These are phyloP conservation scores for Leishmania major DNA, from an alignment of 208 protist genomes.

Conservation along the genomic window DNA sequence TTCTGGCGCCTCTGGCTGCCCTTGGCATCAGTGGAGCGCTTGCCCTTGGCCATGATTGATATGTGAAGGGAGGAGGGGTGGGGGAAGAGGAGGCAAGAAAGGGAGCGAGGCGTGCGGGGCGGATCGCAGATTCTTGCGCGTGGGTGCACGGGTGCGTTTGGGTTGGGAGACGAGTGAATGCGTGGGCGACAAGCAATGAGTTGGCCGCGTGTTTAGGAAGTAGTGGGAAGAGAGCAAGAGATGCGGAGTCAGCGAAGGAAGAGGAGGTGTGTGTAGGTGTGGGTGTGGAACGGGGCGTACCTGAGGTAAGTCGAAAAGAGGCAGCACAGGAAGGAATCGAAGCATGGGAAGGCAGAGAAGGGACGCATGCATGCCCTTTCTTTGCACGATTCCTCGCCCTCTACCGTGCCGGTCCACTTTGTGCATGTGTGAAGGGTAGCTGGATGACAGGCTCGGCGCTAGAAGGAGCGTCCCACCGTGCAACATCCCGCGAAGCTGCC, in stretches of 20 bases:
- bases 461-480: background rate
- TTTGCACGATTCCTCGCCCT: background rate
- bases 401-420: background rate
- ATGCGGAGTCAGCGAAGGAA: background rate
- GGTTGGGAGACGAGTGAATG: background rate
- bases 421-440: background rate
- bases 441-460: background rate
- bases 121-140: background rate
- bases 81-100: background rate
- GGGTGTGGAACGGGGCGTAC: background rate
- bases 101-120: no score
- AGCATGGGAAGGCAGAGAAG: background rate
- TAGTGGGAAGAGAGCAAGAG: background rate
- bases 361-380: background rate
- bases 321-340: background rate
- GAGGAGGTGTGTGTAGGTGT: background rate
- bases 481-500: background rate
- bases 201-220: background rate
- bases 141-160: background rate
- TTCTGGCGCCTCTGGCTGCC: conserved; percentile 83
- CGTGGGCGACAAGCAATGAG: background rate
- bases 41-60: conserved; percentile 75
- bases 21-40: conserved; percentile 72
- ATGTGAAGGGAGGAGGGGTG: background rate
- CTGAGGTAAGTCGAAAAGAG: background rate